Base-by-base conservation (phyloP, 805 yeast genomes). In the Zygosaccharomyces bisporus region DNA sequence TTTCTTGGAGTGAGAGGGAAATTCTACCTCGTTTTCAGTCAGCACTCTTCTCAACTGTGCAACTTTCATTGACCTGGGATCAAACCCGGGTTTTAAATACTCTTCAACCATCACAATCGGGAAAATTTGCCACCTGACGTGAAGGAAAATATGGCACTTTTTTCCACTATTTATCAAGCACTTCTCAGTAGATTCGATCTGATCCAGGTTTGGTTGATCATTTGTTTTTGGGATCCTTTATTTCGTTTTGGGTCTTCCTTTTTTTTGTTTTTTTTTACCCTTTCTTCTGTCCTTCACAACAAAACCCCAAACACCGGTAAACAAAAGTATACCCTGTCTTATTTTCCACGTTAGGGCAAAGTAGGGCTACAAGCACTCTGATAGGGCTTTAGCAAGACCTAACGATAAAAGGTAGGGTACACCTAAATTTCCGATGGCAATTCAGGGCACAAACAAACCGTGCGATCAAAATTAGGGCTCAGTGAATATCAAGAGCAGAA, bases 1-100 rank as follows among this genome's bases (percentile, higher is more conserved):
- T 62, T 91, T 91, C 58, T 81, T 86, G 4, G 89, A 82, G 36
- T 74, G 69, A 1, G 83, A 68, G 0, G 84, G 74, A 57, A 73
- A 81, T 1, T 66, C 62, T n/a, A 90, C 70, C n/a, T 76, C 72
- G 58, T 87, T 76, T 44, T 77, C 81, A 9, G 71, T 64, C 42
- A 91, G 69, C 17, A 87, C 73, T 17, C 79, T 74, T 55, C 93
- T 75, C 57, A 91, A 70, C 47, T 85, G 79, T 3, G 89, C 79
- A 17, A 86, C 81, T 41, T 80, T 83, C 51, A 84, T 68, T 31
- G 73, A 68, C 19, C 73, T 67, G 5, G 91, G 84, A 58, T 88
- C 81, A 62, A 86, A 87, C n/a, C 74, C 86, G 64, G 60, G 44
- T 24, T 57, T 34, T 38, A 59, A 31, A 45, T 57, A 54, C 16